Base-by-base conservation (phyloP, 2,329 filamentous ascomycete genomes). In the Fusarium algeriense region DNA sequence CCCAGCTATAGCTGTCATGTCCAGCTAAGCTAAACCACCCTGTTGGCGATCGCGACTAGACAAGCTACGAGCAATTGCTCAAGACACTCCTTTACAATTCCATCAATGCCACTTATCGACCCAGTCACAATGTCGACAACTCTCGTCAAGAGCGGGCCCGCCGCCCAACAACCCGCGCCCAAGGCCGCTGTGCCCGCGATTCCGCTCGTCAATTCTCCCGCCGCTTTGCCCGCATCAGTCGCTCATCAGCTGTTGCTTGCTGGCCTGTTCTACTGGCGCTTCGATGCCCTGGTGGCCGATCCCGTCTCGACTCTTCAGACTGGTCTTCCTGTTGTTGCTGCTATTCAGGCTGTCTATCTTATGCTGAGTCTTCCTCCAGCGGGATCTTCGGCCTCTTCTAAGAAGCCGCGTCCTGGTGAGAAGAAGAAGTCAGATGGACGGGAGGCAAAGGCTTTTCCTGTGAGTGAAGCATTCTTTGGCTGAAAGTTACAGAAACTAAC, bases 231-330 rank as follows among this genome's bases (percentile, higher is more conserved):
- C 26, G 87, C 92, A 77, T 88, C 91, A 15, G 86, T 93, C 76
- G 80, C 89, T 23, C 92, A 97, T 73, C 91, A 93, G 0, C 80
- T 87, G 30, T 81, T 94, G 14, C 85, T 97, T 34, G 85, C 93
- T 34, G 86, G 86, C 13, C 81, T 92, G 38, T 90, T 92, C 77
- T 85, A 87, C 48, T 77, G 88, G 69, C 87, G 87, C 41, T 95
- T 97, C 80, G 79, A 83, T 38, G 82, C 86, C 20, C 85, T 97
- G 30, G 92, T 97, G 32, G 83, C 85, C 19, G 88, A 95, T 71
- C 93, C 94, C 1, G 87, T 91, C 5, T 81, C 86, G 19, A 87
- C 91, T 10, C 86, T 97, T 40, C 80, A 87, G 17, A 85, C 79
- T 34, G 84, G 90, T 4, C 82, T 95, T 5, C 86, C 91, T 1